These are phyloP conservation scores for Tricholoma furcatifolium DNA, from an alignment of 768 basidiomycete genomes.

Conservation along the genomic window DNA sequence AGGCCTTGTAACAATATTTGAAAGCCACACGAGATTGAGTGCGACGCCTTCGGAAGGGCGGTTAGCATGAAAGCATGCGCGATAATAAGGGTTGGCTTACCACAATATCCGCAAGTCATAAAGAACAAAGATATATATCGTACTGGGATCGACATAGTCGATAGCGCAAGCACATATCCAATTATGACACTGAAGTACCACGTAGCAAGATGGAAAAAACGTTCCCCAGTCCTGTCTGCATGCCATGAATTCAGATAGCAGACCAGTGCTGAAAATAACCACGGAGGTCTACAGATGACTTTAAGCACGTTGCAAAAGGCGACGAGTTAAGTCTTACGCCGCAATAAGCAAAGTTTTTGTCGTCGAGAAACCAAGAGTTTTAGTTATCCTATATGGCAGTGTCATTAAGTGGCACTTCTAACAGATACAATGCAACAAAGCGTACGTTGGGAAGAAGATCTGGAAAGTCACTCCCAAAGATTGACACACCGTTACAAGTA, in stretches of 20 bases:
- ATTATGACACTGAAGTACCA: conserved; percentile 60
- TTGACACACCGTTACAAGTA: conserved; percentile 47
- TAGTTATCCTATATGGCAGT: conserved; percentile 39
- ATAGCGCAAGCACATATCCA: conserved; percentile 58
- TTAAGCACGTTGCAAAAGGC: not conserved
- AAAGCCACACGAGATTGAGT: conserved; percentile 59
- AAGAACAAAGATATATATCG: conserved; percentile 66
- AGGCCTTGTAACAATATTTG: conserved; percentile 60
- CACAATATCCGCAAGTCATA: conserved; percentile 53
- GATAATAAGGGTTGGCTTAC: conserved; percentile 14
- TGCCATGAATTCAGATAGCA: conserved; percentile 55
- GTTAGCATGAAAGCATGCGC: not conserved
- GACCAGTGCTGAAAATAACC: conserved; percentile 50
- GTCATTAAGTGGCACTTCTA: not conserved
- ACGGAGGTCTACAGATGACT: conserved; percentile 48
- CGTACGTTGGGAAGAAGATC: conserved; percentile 56
- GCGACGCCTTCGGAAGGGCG: conserved; percentile 29
- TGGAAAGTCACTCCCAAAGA: conserved; percentile 56
- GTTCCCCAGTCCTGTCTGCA: conserved; percentile 59
- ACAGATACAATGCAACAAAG: not conserved
- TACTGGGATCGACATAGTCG: conserved; percentile 45
- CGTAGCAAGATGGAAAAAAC: conserved; percentile 56
- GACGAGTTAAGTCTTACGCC: conserved; percentile 39
- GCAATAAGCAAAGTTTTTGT: conserved; percentile 56
- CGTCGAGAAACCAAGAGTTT: conserved; percentile 58